These are phyloP conservation scores for Eucalyptus albens DNA, from an alignment of 345 rosid species.

Conservation along the genomic window DNA sequence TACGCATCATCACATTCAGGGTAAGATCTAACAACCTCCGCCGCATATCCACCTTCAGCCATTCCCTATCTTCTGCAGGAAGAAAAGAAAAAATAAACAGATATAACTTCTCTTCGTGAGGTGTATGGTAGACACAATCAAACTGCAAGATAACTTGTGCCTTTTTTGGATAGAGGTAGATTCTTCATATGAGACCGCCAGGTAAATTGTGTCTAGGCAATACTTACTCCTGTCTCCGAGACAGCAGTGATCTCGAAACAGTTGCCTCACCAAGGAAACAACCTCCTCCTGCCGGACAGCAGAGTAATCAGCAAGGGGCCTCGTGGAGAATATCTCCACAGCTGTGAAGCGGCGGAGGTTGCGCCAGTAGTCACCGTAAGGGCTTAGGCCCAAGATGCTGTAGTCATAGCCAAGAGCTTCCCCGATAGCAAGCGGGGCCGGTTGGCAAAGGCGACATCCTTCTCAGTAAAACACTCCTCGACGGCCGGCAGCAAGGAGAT, in stretches of 20 bases:
- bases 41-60: not conserved
- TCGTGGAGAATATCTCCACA: slow-evolving; percentile 7
- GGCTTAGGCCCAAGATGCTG: not conserved
- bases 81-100: not conserved
- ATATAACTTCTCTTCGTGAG: not conserved
- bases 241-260: not conserved
- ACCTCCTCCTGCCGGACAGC: not conserved
- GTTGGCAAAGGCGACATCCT: slow-evolving; percentile 4
- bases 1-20: slow-evolving; percentile 1
- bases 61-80: not conserved
- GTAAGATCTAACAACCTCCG: not conserved
- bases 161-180: not conserved
- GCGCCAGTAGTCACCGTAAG: slow-evolving; percentile 10
- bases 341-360: slow-evolving; percentile 12
- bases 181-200: not conserved
- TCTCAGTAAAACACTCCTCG: slow-evolving; percentile 8
- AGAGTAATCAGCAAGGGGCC: not conserved
- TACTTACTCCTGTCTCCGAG: not conserved
- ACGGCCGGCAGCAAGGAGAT: not conserved
- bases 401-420: not conserved
- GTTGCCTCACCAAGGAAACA: not conserved
- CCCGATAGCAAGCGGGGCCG: not conserved
- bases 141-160: not conserved
- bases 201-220: not conserved
- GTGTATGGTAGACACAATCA: not conserved